phyloP scores from a whole-genome alignment of 2,329 filamentous ascomycete genomes.

The Pseudogymnoascus sp. region DNA sequence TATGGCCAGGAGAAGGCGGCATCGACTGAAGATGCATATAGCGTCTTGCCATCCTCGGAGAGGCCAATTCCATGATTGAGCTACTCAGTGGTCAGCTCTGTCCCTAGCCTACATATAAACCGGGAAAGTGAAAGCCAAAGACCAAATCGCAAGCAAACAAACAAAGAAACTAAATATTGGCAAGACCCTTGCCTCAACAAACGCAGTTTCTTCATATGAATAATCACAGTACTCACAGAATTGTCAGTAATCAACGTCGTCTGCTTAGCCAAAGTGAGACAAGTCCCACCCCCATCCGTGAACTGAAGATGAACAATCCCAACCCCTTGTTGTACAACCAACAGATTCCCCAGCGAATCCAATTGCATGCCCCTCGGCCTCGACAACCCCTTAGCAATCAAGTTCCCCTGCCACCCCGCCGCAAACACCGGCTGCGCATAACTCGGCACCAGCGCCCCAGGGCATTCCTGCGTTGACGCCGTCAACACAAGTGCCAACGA shows the following conservation, averaged over 20 bases:
- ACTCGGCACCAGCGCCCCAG: slow-evolving; percentile 9
- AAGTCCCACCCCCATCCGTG: slow-evolving; percentile 20
- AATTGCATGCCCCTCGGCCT: slow-evolving; percentile 26
- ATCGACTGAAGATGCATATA: slow-evolving; percentile 51
- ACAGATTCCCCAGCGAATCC: slow-evolving; percentile 25
- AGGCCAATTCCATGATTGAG: slow-evolving; percentile 51
- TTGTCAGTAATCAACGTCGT: slow-evolving; percentile 19
- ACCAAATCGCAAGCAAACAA: not conserved
- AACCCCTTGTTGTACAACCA: slow-evolving; percentile 24
- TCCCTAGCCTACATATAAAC: not conserved
- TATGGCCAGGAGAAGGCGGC: slow-evolving; percentile 62
- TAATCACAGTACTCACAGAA: slow-evolving; percentile 10
- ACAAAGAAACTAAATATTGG: not conserved
- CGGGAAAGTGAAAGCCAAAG: not conserved
- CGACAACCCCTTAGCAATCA: slow-evolving; percentile 22
- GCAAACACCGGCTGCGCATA: slow-evolving; percentile 20
- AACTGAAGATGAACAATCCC: slow-evolving; percentile 25
- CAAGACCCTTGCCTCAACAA: not conserved
- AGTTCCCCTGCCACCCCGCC: slow-evolving; percentile 24
- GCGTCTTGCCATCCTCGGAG: slow-evolving; percentile 43
- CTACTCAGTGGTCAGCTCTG: slow-evolving; percentile 25
- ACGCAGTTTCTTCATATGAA: not conserved
- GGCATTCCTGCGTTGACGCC: not conserved
- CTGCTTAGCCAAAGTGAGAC: slow-evolving; percentile 18
- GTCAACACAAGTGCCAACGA: not conserved